Conservation (phyloP, 1,284 basidiomycete species). For the Leccinum olivaceoglutinosum region DNA sequence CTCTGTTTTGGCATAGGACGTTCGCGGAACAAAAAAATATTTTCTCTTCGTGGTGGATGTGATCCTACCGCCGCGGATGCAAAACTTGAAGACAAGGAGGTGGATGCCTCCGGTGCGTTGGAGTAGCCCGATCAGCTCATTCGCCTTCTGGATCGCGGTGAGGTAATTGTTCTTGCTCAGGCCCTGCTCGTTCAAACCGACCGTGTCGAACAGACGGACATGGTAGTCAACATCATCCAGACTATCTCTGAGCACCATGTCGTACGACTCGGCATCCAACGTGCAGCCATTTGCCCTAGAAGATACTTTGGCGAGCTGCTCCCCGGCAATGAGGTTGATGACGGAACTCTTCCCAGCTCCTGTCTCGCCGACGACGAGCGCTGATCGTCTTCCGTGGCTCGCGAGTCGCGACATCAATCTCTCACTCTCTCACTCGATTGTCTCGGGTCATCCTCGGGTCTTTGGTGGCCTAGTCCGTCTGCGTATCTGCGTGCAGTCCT, state of each 20-base stretch:
- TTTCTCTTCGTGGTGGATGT: constrained; percentile 18
- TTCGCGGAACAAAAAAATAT: constrained; percentile 22
- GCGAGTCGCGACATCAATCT: too few relatives aligned
- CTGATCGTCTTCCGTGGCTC: too few relatives aligned
- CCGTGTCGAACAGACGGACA: constrained; percentile 21
- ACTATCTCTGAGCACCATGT: constrained; percentile 14
- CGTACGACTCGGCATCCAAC: constrained; percentile 15
- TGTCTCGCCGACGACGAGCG: constrained; percentile 22
- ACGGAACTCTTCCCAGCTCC: constrained; percentile 25
- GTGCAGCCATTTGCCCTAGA: constrained; percentile 14
- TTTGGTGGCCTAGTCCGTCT: too few relatives aligned
- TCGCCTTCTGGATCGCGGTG: constrained; percentile 18
- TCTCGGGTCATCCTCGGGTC: too few relatives aligned
- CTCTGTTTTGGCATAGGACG: constrained; percentile 22
- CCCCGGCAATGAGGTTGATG: constrained; percentile 21
- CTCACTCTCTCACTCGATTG: too few relatives aligned
- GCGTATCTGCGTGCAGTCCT: too few relatives aligned
- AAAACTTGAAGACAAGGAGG: constrained; percentile 20
- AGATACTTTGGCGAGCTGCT: constrained; percentile 16
- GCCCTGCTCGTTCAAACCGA: constrained; percentile 20
- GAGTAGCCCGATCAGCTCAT: constrained; percentile 23
- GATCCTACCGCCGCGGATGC: constrained; percentile 25
- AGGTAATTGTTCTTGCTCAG: constrained; percentile 17
- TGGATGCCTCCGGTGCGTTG: constrained; percentile 20
- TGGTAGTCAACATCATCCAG: constrained; percentile 4